Conservation (phyloP, 208 protist genomes). For the Acanthamoeba pearcei region DNA sequence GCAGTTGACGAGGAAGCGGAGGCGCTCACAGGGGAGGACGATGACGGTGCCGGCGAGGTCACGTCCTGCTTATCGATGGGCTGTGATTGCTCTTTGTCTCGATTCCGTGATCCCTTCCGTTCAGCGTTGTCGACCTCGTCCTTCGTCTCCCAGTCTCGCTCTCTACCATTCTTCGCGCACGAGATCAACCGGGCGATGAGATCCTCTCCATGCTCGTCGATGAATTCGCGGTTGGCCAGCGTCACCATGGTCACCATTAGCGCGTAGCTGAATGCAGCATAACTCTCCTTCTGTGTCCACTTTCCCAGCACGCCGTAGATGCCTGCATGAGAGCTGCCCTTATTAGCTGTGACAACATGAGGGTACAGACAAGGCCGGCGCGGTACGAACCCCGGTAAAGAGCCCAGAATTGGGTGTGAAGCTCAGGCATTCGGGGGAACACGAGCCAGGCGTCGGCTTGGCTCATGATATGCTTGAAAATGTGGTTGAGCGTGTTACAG, state of each 20-base stretch:
- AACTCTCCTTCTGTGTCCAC: slow-evolving; percentile 35
- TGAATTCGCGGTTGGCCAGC: not conserved
- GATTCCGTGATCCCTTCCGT: not conserved
- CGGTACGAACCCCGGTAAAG: not conserved
- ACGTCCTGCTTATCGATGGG: not conserved
- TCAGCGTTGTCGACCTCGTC: not conserved
- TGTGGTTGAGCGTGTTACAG: slow-evolving; percentile 52
- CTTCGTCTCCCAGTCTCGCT: not conserved
- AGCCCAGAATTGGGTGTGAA: slow-evolving; percentile 7
- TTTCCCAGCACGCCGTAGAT: not conserved
- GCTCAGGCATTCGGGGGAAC: not conserved
- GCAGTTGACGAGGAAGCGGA: not conserved
- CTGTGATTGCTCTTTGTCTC: not conserved
- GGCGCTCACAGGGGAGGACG: too few species aligned
- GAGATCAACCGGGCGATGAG: not conserved
- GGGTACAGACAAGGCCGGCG: not conserved
- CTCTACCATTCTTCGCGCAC: not conserved
- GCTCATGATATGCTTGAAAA: slow-evolving; percentile 27
- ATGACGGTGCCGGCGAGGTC: not conserved
- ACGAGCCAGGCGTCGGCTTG: not conserved
- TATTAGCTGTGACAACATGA: too few species aligned
- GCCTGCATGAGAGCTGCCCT: not conserved
- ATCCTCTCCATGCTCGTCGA: not conserved
- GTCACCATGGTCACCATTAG: slow-evolving; percentile 47
- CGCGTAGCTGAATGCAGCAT: slow-evolving; percentile 23